Evolutionary conservation across 768 basidiomycete genomes (phyloP), one percentile per base, ranked within the genome.

Genomic region (Sarcomyxa edulis): DNA sequence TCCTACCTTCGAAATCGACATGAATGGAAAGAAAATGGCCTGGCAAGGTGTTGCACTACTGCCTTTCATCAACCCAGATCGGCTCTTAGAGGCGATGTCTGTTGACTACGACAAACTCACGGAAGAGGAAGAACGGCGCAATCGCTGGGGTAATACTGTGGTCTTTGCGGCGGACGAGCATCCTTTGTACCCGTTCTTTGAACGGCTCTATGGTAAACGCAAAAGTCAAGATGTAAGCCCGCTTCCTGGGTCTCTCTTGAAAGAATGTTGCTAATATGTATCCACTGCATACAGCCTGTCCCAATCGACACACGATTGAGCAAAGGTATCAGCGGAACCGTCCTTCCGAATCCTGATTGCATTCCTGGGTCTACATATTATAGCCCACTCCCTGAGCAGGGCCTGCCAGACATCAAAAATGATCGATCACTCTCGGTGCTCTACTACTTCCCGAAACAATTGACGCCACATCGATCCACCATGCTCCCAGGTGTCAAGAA

Each of bases 1-100:
- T 1, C 46, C 71, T 0, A 78, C 84, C 11, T 99, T 99, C 59
- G 80, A 94, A 50, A 84, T 98, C 53, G 96, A 99, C 60, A 99
- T 99, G 96, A 99, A 99, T 54, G 96, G 96, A 42, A 98, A 98
- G 67, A 89, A 87, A 64, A 97, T 98, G 94, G 73, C 88, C 6
- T 99, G 96, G 96, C 95, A 99, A 60, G 96, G 96, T 38, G 92
- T 99, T 40, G 94, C 96, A 0, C 68, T 99, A 7, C 68, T 99
- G 15, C 94, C 96, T 0, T 99, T 98, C 68, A 98, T 99, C 46
- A 89, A 98, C 54, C 72, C 82, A 56, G 73, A 72, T 39, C 76
- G 93, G 23, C 64, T 99, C 18, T 65, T 98, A 38, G 81, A 77
- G 23, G 90, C 93, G 3, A 91, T 99, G 84, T 74, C 69, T 6